Evolutionary conservation across 164 flowering plant species (phyloP).

Genomic region (Aristolochia fimbriata): DNA sequence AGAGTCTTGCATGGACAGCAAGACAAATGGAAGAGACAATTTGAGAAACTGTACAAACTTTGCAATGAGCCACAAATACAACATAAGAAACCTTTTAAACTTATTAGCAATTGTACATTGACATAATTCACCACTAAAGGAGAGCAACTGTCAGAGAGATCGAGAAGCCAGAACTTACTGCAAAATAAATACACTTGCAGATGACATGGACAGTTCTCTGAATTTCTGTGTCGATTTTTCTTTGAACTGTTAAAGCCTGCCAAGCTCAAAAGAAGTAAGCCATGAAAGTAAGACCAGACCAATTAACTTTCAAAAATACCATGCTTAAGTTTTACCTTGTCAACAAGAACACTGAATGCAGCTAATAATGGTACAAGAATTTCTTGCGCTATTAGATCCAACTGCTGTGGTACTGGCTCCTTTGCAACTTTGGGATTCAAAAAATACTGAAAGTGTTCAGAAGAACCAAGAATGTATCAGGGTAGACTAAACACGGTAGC

Average conservation of each 20-base stretch:
- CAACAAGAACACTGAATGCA: conserved; percentile 38
- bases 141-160: not conserved
- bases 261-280: conserved; percentile 6
- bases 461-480: not conserved
- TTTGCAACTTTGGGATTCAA: conserved; percentile 59
- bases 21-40: too few relatives aligned
- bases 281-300: conserved; percentile 1
- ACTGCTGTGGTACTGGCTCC: conserved; percentile 78
- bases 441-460: conserved; percentile 45
- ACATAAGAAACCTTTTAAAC: not conserved
- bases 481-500: not conserved
- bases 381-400: conserved; percentile 53
- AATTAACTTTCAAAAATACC: not conserved
- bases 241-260: conserved; percentile 31
- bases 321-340: conserved; percentile 30
- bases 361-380: conserved; percentile 55
- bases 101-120: not conserved
- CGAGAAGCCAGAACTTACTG: conserved; percentile 39
- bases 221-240: conserved; percentile 23
- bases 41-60: not conserved
- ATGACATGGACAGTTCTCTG: conserved; percentile 46
- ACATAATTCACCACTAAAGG: not conserved
- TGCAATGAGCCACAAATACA: not conserved
- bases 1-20: too few relatives aligned
- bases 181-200: conserved; percentile 68